Evolutionary conservation across 2,329 filamentous ascomycete species (phyloP), one percentile per base, ranked within the genome.

Genomic region (Fusarium goolgardi): DNA sequence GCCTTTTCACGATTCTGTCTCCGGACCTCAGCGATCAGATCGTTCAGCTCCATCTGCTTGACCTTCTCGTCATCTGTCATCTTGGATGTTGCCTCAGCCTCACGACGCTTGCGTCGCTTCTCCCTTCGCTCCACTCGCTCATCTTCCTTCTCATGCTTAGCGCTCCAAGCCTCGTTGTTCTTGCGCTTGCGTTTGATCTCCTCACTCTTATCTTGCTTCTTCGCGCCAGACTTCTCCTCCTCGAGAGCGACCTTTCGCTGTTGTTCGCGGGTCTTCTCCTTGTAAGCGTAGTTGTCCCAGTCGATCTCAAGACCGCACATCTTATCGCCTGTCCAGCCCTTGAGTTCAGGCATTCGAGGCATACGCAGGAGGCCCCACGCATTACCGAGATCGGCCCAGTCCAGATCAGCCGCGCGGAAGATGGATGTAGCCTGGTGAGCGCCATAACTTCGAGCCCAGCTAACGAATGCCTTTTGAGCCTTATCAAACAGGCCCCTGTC

Each of bases 341-440:
- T 91, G 54, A 93, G 81, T 78, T 99, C 96, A 0, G 96, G 95
- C 96, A 99, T 99, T 76, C 91, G 93, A 6, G 96, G 96, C 67
- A 98, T 84, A 51, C 90, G 90, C 3, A 97, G 83, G 1, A 99
- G 83, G 3, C 93, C 96, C 93, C 95, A 99, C 1, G 91, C 91
- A 55, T 88, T 84, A 1, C 90, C 95, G 1, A 96, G 84, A 54
- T 94, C 91, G 7, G 85, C 81, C 96, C 96, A 99, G 77, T 97
- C 90, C 18, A 97, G 84, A 73, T 96, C 93, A 5, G 84, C 78
- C 3, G 93, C 83, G 13, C 91, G 88, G 82, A 99, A 99, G 70
- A 99, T 98, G 74, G 93, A 96, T 62, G 88, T 90, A 1, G 95
- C 94, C 70, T 94, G 89, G 75, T 98, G 96, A 74, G 96, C 96